Conservation (phyloP, 148 eudicot genomes). For the Arctostaphylos glauca region DNA sequence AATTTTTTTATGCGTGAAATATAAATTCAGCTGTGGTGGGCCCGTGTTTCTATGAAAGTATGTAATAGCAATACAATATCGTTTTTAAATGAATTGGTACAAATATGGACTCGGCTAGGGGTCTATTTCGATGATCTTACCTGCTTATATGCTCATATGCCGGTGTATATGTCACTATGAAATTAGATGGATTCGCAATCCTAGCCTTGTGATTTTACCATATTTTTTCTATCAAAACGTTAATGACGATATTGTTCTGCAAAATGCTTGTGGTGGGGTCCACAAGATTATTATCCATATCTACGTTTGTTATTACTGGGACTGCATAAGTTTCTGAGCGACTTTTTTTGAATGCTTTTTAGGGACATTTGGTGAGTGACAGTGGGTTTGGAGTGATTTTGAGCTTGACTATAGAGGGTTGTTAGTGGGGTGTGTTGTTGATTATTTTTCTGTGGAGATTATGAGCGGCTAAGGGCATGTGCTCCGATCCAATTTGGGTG, state of each 20-base stretch:
- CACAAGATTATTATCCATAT: background rate
- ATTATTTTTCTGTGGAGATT: constrained; percentile 36
- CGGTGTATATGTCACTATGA: no score
- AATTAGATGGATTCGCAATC: background rate
- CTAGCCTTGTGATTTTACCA: background rate
- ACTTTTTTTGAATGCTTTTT: constrained; percentile 16
- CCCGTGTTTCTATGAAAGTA: background rate
- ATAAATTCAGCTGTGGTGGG: background rate
- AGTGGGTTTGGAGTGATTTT: constrained; percentile 19
- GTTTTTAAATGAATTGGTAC: background rate
- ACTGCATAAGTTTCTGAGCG: constrained; percentile 25
- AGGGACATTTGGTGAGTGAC: background rate
- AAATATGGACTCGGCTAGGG: background rate
- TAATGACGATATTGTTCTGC: background rate
- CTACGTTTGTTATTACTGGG: background rate
- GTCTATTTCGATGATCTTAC: no score
- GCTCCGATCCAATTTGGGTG: constrained; percentile 23
- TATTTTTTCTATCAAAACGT: background rate
- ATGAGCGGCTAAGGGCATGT: constrained; percentile 45
- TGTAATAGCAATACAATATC: constrained; percentile 1
- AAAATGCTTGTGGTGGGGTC: background rate
- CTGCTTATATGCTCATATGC: no score
- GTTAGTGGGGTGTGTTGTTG: constrained; percentile 31
- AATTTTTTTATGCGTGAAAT: background rate
- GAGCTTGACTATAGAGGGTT: constrained; percentile 36